Percentiles rank a stretch among this genome's conserved stretches.
These are phyloP conservation scores for Leccinum variabile DNA, from an alignment of 1,284 basidiomycete genomes.

Conservation along the genomic window DNA sequence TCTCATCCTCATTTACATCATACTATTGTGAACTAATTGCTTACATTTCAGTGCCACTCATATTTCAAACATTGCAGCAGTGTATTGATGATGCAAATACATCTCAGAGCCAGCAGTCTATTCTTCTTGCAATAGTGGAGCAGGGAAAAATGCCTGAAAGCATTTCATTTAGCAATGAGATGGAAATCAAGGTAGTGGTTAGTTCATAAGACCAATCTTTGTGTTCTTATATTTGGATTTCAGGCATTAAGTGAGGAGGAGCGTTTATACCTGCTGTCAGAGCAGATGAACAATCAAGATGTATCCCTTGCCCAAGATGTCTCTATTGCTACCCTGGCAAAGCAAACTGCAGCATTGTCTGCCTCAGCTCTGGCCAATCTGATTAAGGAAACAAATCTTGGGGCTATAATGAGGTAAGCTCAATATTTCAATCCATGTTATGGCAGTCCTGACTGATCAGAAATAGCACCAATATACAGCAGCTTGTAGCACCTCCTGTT, in stretches of 20 bases:
- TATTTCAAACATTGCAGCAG: constrained; percentile 65
- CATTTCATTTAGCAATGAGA: constrained; percentile 88
- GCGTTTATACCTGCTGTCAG: constrained; percentile 45
- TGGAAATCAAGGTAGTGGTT: constrained; percentile 65
- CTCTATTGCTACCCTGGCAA: constrained; percentile 69
- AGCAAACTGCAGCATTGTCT: constrained; percentile 90
- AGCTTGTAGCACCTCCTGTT: constrained; percentile 5
- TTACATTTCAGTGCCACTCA: constrained; percentile 49
- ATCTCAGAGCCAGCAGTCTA: constrained; percentile 62
- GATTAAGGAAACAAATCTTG: constrained; percentile 60
- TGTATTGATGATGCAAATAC: constrained; percentile 55
- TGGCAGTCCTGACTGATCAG: neutral
- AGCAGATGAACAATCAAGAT: constrained; percentile 16
- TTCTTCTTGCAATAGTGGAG: constrained; percentile 78
- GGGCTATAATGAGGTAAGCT: constrained; percentile 55
- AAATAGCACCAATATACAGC: constrained; percentile 8
- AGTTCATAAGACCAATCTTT: neutral
- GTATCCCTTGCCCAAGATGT: constrained; percentile 73
- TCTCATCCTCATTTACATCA: neutral
- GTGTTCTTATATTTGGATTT: constrained; percentile 7
- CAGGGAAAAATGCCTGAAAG: constrained; percentile 65
- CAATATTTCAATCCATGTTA: neutral
- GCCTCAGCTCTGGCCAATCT: constrained; percentile 82
- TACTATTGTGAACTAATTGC: neutral
- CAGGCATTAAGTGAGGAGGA: constrained; percentile 83